Evolutionary conservation across 768 basidiomycete genomes (phyloP), one percentile per base, ranked within the genome.

Genomic region (Polyporus arcularius): DNA sequence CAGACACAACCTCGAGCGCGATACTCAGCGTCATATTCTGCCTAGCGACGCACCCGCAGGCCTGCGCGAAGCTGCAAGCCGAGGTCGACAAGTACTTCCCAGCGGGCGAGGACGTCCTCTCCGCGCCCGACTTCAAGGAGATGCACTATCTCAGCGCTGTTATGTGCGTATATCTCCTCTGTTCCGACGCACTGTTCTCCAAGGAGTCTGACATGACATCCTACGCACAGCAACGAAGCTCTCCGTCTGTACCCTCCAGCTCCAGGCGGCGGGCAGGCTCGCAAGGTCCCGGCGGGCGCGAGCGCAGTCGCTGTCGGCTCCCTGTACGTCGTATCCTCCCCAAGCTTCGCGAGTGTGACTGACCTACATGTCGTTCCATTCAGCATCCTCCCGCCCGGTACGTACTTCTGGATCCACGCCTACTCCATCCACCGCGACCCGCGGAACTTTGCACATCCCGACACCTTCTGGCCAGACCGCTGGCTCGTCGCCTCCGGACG

Each of bases 341-440:
- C 6, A 1, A 3, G 7, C 11, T 11, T 35, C 11, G 7, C 35
- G 35, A 1, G 11, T 35, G 35, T 35, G 21, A 26, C 35, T 35
- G 35, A 35, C 35, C 21, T 26, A 11, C 35, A 11, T 35, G 1
- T 35, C 35, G 6, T 11, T 35, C 11, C 11, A 3, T 7, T 26
- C 21, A 26, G 48, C 14, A 60, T 28, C 59, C 69, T 79, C 40
- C 75, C 79, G 2, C 73, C 77, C 60, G 77, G 78, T 11, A 80
- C 78, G 8, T 38, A 56, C 9, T 41, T 61, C 28, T 57, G 50
- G 32, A 68, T 79, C 30, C 76, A 79, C 4, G 70, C 76, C 18
- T 81, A 77, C 58, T 69, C 71, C 28, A 56, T 82, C 6, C 81
- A 82, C 38, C 78, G 76, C n/a, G 77, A 82, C 59, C 69, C 78